phyloP scores from a whole-genome alignment of 2,329 filamentous ascomycete genomes.

The Xylaria sp. region DNA sequence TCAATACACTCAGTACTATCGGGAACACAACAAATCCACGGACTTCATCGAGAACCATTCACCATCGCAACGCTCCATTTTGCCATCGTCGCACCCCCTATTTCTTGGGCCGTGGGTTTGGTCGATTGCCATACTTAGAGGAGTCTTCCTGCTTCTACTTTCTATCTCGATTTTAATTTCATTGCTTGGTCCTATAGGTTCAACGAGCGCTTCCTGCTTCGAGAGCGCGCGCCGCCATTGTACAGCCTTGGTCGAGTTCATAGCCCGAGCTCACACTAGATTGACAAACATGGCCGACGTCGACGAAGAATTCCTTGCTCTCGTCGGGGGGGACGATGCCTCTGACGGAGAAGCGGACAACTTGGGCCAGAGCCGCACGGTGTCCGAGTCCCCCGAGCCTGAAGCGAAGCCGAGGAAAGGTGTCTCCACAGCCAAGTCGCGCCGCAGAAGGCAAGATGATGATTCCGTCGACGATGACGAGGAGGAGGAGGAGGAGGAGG shows the following conservation, averaged over 20 bases:
- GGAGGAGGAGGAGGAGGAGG: constrained; percentile 54
- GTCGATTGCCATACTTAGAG: neutral
- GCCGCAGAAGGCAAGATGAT: constrained; percentile 66
- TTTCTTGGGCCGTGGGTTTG: neutral
- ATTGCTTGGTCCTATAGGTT: neutral
- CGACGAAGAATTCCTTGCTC: constrained; percentile 91
- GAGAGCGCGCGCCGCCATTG: constrained; percentile 14
- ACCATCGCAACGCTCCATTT: neutral
- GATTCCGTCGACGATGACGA: constrained; percentile 64
- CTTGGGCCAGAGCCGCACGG: constrained; percentile 65
- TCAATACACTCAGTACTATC: too few species aligned
- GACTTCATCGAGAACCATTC: neutral
- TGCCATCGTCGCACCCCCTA: neutral
- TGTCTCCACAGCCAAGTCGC: constrained; percentile 58
- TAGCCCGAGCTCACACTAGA: constrained; percentile 9
- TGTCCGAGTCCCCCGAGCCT: constrained; percentile 63
- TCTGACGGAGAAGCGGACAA: constrained; percentile 67
- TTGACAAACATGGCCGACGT: constrained; percentile 79
- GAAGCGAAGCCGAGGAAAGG: constrained; percentile 51
- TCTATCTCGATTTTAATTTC: neutral
- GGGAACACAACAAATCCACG: neutral
- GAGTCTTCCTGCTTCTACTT: neutral
- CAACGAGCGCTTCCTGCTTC: neutral
- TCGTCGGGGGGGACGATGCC: constrained; percentile 81
- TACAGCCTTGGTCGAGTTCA: constrained; percentile 21